Percentiles rank a stretch among this genome's conserved stretches.
phyloP scores from a whole-genome alignment of 768 basidiomycete genomes.

The Clitopilus hobsonii region DNA sequence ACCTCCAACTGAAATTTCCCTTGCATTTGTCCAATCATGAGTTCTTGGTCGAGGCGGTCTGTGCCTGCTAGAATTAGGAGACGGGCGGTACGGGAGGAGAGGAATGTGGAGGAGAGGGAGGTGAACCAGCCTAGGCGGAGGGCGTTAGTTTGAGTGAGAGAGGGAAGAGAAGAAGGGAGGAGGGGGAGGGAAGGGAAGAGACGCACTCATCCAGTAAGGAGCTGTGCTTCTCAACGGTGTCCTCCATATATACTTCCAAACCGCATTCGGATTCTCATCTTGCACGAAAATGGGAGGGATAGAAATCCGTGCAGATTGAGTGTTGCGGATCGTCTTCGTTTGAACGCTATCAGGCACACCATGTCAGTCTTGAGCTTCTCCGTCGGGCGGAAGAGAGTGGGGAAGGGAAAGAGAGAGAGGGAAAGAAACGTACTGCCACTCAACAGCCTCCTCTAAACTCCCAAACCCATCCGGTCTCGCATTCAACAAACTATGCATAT shows the following conservation, averaged over 20 bases:
- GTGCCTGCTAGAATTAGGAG: slow-evolving; percentile 89
- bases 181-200: not conserved
- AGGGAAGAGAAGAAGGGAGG: too few species aligned
- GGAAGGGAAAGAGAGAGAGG: not conserved
- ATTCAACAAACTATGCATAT: slow-evolving; percentile 87
- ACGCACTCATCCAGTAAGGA: slow-evolving; percentile 84
- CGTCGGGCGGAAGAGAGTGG: not conserved
- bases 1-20: slow-evolving; percentile 95
- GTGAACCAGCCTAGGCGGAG: slow-evolving; percentile 80
- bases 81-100: slow-evolving; percentile 73
- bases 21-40: slow-evolving; percentile 97
- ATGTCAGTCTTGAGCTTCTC: too few species aligned
- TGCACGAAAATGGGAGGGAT: slow-evolving; percentile 69
- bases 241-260: slow-evolving; percentile 65
- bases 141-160: too few species aligned
- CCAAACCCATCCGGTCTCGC: slow-evolving; percentile 84
- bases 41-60: slow-evolving; percentile 85
- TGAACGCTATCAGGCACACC: slow-evolving; percentile 57
- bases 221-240: slow-evolving; percentile 82
- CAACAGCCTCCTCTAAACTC: slow-evolving; percentile 78
- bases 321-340: slow-evolving; percentile 80
- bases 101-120: slow-evolving; percentile 75
- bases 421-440: slow-evolving; percentile 82
- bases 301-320: slow-evolving; percentile 80
- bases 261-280: slow-evolving; percentile 35